Evolutionary conservation across 106 monocot genomes (phyloP).

Genomic region (Acorus gramineus): DNA sequence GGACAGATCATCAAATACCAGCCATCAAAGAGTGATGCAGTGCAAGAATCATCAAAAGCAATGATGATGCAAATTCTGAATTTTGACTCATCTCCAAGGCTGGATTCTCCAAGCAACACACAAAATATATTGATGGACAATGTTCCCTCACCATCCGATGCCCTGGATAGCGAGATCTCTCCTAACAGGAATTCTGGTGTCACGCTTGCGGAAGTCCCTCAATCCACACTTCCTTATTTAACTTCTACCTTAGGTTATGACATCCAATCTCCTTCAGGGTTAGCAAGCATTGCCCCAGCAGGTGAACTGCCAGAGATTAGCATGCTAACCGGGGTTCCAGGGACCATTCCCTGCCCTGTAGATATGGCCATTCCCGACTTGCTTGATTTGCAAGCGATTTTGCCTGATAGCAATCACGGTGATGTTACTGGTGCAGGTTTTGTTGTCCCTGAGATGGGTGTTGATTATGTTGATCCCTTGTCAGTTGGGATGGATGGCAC

Average conservation of each 20-base stretch:
- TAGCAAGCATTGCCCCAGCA: not conserved
- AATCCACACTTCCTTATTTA: not conserved
- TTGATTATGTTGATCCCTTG: conserved; percentile 3
- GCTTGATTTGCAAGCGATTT: conserved; percentile 8
- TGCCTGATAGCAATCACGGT: not conserved
- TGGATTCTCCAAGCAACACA: conserved; percentile 1
- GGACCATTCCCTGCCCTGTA: not conserved
- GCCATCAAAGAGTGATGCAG: conserved; percentile 15
- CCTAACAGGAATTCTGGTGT: conserved; percentile 6
- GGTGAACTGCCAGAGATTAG: conserved; percentile 9
- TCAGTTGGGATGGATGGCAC: not conserved
- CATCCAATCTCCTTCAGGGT: conserved; percentile 12
- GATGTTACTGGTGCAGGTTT: conserved; percentile 9
- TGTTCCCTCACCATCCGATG: not conserved
- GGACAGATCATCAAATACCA: conserved; percentile 27
- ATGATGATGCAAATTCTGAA: conserved; percentile 20
- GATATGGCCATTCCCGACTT: conserved; percentile 6
- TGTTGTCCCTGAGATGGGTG: not conserved
- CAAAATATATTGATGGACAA: conserved; percentile 9
- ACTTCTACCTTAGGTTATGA: conserved; percentile 15
- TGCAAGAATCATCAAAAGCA: not conserved
- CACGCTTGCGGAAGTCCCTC: conserved; percentile 19
- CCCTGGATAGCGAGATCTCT: not conserved
- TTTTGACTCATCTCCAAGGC: conserved; percentile 1
- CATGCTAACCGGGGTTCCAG: conserved; percentile 10